Conservation (phyloP, 2,329 filamentous ascomycete species). For the Tolypocladium cylindrosporum region DNA sequence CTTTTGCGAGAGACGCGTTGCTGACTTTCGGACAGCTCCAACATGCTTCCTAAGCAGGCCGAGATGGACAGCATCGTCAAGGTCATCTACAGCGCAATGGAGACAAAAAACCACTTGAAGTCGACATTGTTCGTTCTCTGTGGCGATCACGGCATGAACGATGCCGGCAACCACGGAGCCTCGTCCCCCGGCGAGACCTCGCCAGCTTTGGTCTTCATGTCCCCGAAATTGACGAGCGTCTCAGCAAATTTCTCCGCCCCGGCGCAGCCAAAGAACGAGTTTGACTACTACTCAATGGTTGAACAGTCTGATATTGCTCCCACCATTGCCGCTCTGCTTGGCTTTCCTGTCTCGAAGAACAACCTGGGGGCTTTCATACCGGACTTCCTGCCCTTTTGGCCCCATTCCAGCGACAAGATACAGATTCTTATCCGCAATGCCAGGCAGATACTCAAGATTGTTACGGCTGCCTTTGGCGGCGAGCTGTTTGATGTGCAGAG, state of each 20-base stretch:
- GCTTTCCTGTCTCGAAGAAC: slow-evolving; percentile 81
- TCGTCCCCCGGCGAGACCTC: slow-evolving; percentile 92
- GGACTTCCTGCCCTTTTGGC: slow-evolving; percentile 71
- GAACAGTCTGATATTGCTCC: slow-evolving; percentile 93
- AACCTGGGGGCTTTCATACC: slow-evolving; percentile 80
- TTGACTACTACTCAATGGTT: slow-evolving; percentile 74
- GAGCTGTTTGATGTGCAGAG: slow-evolving; percentile 28
- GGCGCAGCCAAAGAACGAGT: slow-evolving; percentile 52
- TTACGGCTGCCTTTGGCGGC: slow-evolving; percentile 59
- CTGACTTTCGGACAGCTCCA: slow-evolving; percentile 43
- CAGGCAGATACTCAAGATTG: slow-evolving; percentile 66
- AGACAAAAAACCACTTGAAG: slow-evolving; percentile 57
- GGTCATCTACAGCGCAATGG: slow-evolving; percentile 67
- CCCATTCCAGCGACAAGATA: slow-evolving; percentile 38
- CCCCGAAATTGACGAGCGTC: slow-evolving; percentile 63
- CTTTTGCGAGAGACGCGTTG: not conserved
- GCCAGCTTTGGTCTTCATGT: slow-evolving; percentile 82
- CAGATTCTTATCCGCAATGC: slow-evolving; percentile 70
- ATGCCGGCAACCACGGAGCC: slow-evolving; percentile 92
- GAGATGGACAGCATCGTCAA: slow-evolving; percentile 87
- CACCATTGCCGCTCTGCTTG: slow-evolving; percentile 76
- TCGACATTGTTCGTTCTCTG: slow-evolving; percentile 78
- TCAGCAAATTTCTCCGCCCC: slow-evolving; percentile 39
- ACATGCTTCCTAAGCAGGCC: slow-evolving; percentile 85
- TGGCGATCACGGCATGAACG: slow-evolving; percentile 99